Conservation (phyloP, 1,284 basidiomycete species). For the Cutaneotrichosporon sp. region DNA sequence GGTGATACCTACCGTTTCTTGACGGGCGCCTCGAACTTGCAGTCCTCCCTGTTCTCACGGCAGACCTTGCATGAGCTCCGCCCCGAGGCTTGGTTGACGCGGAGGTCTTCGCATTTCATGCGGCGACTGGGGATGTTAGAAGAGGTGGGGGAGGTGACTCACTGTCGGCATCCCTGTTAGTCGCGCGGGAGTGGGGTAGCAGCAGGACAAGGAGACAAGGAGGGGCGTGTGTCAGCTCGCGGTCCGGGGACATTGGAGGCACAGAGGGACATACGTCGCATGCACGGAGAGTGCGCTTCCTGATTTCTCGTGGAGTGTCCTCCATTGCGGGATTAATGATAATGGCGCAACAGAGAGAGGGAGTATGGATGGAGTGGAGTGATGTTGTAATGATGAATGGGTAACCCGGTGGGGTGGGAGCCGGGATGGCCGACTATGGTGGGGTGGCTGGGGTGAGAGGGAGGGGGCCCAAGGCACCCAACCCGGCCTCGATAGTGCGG, state of each 20-base stretch:
- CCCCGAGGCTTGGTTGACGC: conserved; percentile 8
- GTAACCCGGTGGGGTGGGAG: neutral
- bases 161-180: conserved; percentile 27
- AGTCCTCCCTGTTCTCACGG: conserved; percentile 28
- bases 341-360: conserved; percentile 1
- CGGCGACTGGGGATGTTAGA: conserved; percentile 26
- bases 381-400: no score
- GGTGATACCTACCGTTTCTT: conserved; percentile 29
- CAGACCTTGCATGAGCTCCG: conserved; percentile 28
- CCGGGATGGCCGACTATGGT: neutral
- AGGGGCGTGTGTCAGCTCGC: conserved; percentile 1
- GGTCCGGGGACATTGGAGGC: neutral
- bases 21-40: conserved; percentile 32
- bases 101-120: conserved; percentile 34
- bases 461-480: neutral
- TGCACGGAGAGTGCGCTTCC: conserved; percentile 26
- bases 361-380: no score
- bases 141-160: conserved; percentile 12
- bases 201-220: neutral
- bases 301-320: neutral
- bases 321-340: neutral
- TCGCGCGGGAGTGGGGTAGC: neutral
- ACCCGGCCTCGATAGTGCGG: no score
- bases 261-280: conserved; percentile 22
- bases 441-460: no score